Base-by-base conservation (phyloP, 2,329 filamentous ascomycete species). In the Pestalotiopsis sp. region DNA sequence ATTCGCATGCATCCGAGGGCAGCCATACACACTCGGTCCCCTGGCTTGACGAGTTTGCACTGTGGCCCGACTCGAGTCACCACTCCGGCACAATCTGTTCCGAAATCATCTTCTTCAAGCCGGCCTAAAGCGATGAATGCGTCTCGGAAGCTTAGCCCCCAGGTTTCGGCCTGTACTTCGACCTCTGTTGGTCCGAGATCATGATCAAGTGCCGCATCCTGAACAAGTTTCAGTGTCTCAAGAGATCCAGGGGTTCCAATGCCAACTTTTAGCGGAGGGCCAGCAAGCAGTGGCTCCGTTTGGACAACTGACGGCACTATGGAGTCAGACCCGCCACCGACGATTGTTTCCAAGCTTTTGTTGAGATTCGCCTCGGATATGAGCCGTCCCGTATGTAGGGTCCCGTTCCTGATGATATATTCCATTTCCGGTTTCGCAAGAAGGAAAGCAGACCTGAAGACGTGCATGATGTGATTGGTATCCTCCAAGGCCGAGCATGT, bases 1-100 rank as follows among this genome's bases (percentile, higher is more conserved):
- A 56, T 71, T 6, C 69, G 65, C 69, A 78, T 74, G 67, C 72
- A 73, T 12, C 69, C 71, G 14, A 62, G 31, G 3, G 67, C 12
- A 20, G 69, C 31, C 70, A 69, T 39, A 57, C 65, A 63, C 17
- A 71, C 68, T 13, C 69, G 27, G 39, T 71, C 71, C 61, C 75
- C 71, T 67, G 69, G 56, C 56, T 61, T 58, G 70, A 76, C 4
- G 68, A 61, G 66, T 7, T 52, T 81, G 68, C 76, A 80, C 59
- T 75, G 69, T 3, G 52, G 36, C n/a, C 71, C 72, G 2, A 74
- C 63, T 13, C 65, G 27, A 13, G 52, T 67, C 31, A 67, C 65
- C 4, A 67, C 27, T 17, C 65, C 65, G 13, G 65, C 65, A 23
- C 65, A 41, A 17, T 66, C 63, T 5, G 56, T 14, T 4, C 65